A percentile compares a stretch with the other conserved stretches of the same genome.
phyloP scores from a whole-genome alignment of 768 basidiomycete species.

The Collybia mongolica region DNA sequence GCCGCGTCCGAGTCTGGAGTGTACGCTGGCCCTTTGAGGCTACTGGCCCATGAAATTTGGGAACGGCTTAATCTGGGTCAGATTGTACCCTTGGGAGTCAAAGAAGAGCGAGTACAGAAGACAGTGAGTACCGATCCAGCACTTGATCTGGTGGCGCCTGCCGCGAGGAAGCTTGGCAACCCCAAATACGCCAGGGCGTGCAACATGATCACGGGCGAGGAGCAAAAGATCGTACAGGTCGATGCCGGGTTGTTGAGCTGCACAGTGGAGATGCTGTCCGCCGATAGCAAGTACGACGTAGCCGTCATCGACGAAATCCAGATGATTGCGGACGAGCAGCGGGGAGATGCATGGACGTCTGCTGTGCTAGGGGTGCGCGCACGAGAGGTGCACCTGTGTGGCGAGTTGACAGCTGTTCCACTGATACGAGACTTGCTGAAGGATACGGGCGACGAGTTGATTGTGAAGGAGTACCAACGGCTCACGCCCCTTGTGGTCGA shows the following conservation, averaged over 20 bases:
- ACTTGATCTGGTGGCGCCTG: conserved; percentile 25
- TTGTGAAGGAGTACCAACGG: conserved; percentile 82
- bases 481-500: conserved; percentile 82
- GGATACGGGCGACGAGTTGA: conserved; percentile 79
- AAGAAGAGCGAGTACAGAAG: conserved; percentile 36
- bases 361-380: conserved; percentile 79
- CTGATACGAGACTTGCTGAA: conserved; percentile 69
- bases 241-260: conserved; percentile 65
- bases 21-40: conserved; percentile 88
- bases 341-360: conserved; percentile 81
- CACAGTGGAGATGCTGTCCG: conserved; percentile 90
- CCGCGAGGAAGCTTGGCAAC: conserved; percentile 36
- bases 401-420: conserved; percentile 89
- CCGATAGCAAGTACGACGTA: conserved; percentile 54
- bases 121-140: conserved; percentile 31
- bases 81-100: conserved; percentile 72
- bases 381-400: conserved; percentile 89
- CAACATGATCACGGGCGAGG: conserved; percentile 92
- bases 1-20: conserved; percentile 71
- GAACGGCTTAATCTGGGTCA: conserved; percentile 87
- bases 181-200: conserved; percentile 59
- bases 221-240: conserved; percentile 66
- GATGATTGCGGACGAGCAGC: conserved; percentile 78
- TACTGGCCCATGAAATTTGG: conserved; percentile 95
- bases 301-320: conserved; percentile 98